Evolutionary conservation across 2,329 filamentous ascomycete genomes (phyloP).

Genomic region (Curvularia sp.): DNA sequence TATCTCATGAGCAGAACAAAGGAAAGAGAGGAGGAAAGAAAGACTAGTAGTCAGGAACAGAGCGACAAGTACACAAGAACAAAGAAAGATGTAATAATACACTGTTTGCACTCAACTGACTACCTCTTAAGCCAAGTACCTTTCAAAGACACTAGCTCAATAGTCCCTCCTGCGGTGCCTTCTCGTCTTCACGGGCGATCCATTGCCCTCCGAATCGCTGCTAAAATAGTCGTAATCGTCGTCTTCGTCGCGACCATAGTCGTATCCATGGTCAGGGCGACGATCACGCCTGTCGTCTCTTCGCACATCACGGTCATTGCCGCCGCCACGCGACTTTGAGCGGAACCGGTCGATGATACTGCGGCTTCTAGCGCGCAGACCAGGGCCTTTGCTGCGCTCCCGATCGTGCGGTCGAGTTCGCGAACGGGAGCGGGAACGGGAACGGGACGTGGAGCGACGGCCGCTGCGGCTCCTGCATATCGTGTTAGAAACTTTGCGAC

Average conservation of each 20-base stretch:
- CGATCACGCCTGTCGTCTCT: constrained; percentile 20
- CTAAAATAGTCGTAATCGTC: constrained; percentile 27
- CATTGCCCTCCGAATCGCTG: constrained; percentile 24
- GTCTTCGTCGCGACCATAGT: constrained; percentile 19
- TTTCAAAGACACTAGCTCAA: constrained; percentile 1
- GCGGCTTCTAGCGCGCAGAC: constrained; percentile 37
- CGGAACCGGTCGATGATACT: constrained; percentile 37
- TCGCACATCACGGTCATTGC: constrained; percentile 8
- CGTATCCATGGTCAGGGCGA: constrained; percentile 30
- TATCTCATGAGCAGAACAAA: too few relatives aligned
- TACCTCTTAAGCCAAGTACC: too few relatives aligned
- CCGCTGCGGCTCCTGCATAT: constrained; percentile 28
- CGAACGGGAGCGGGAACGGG: constrained; percentile 25
- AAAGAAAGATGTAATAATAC: constrained; percentile 14
- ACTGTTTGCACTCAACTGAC: not conserved
- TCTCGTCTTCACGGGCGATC: constrained; percentile 23
- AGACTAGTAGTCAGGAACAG: too few relatives aligned
- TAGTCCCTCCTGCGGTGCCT: constrained; percentile 25
- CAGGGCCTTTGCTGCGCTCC: constrained; percentile 20
- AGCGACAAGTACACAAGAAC: too few relatives aligned
- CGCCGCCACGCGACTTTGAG: constrained; percentile 32
- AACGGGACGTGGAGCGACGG: constrained; percentile 27
- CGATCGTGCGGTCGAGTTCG: constrained; percentile 26
- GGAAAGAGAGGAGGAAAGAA: too few relatives aligned
- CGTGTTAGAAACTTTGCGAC: constrained; percentile 4